Base-by-base conservation (phyloP, 805 yeast genomes). In the Hermanozyma aechmeae region DNA sequence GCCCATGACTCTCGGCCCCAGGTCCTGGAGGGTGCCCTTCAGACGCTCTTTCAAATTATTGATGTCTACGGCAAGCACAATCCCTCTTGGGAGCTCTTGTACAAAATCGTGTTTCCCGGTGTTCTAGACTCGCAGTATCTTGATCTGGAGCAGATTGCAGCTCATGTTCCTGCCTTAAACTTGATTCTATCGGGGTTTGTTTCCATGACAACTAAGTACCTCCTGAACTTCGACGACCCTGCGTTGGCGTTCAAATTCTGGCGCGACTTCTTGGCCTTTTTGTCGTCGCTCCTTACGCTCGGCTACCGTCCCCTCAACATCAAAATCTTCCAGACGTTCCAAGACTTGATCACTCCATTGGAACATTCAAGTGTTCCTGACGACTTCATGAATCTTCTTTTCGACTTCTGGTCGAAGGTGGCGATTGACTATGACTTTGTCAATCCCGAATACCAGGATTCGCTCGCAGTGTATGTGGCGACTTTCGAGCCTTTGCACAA, bases 21-120 rank as follows among this genome's bases (percentile, higher is more conserved):
- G 42, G 95, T 89, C 1, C 68, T 93, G 36, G 86, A 85, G 43
- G 96, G 96, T 2, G 77, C 96, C 0, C 70, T 85, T 11, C 94
- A 86, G 47, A 89, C 96, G 0, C 76, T 87, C 39, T 84, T 85
- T 54, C 73, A 87, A 39, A 77, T 89, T 16, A 33, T 50, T 6
- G 53, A 50, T 15, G 46, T 40, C 5, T 49, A 48, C 12, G 53
- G 51, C 4, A 33, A 33, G 16, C 58, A 76, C 13, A 31, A 37
- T 5, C 68, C 75, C 0, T 58, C 73, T 2, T 86, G 96, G 96
- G 55, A 65, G 16, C 51, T 76, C n/a, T 69, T 87, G 3, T 77
- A 75, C 43, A 49, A 58, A 17, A 65, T 79, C 21, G 84, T 83
- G 2, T 62, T 87, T 6, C 65, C 70, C 1, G 67, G 68, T 0